A percentile compares a stretch with the other conserved stretches of the same genome.
Conservation (phyloP, 495 filamentous ascomycete genomes). For the Hamigera avellanea region DNA sequence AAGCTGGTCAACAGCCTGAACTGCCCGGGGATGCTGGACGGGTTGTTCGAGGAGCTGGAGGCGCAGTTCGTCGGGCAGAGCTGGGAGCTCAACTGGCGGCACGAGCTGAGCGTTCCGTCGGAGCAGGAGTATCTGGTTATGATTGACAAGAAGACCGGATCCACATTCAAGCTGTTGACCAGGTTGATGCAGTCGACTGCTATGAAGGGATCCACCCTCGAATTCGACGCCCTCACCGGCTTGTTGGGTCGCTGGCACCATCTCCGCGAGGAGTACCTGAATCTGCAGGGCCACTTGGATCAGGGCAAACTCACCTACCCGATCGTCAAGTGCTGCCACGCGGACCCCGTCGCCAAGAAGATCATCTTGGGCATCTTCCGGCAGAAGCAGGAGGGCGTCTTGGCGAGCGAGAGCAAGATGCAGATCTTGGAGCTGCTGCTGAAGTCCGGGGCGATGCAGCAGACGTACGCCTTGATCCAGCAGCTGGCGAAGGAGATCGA, state of each 20-base stretch:
- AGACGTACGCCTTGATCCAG: conserved; percentile 4
- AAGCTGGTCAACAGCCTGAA: conserved; percentile 7
- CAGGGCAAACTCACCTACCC: conserved; percentile 19
- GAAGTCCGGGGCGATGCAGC: conserved; percentile 5
- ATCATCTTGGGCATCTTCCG: conserved; percentile 36
- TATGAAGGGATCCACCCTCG: conserved; percentile 3
- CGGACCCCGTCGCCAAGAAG: conserved; percentile 2
- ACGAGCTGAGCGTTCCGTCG: conserved; percentile 9
- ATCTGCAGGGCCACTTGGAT: conserved; percentile 22
- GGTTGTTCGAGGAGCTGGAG: conserved; percentile 10
- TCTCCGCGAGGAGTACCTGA: conserved; percentile 24
- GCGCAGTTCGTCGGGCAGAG: conserved; percentile 16
- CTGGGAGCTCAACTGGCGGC: conserved; percentile 18
- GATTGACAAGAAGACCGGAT: conserved; percentile 19
- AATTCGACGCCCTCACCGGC: conserved; percentile 9
- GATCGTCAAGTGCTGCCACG: conserved; percentile 11
- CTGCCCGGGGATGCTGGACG: conserved; percentile 7
- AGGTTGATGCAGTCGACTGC: conserved; percentile 15
- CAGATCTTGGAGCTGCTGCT: conserved; percentile 8
- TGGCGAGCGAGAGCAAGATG: conserved; percentile 5
- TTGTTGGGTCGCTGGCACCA: conserved; percentile 20
- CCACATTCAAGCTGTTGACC: conserved; percentile 14
- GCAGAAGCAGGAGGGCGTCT: conserved; percentile 1
- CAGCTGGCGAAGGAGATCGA: conserved; percentile 5
- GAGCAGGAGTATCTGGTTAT: conserved; percentile 16